These are phyloP conservation scores for Penicillium manginii DNA, from an alignment of 495 filamentous ascomycete species.

Conservation along the genomic window DNA sequence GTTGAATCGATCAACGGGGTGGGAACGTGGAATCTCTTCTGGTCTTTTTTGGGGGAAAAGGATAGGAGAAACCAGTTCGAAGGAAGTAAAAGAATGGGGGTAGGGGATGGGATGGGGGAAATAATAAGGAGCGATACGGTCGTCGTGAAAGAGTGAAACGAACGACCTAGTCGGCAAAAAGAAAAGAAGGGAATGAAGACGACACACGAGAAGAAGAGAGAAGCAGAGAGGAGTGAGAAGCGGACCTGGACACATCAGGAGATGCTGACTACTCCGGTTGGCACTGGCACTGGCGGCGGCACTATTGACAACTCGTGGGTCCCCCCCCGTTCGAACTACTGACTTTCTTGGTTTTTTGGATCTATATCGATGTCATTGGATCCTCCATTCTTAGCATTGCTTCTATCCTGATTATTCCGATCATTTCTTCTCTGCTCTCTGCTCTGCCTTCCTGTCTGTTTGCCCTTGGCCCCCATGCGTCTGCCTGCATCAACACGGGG, in stretches of 20 bases:
- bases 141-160: constrained; percentile 53
- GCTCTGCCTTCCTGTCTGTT: background rate
- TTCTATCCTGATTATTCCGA: background rate
- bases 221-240: constrained; percentile 33
- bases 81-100: constrained; percentile 29
- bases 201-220: constrained; percentile 29
- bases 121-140: constrained; percentile 33
- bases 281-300: constrained; percentile 3
- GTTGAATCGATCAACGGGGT: constrained; percentile 38
- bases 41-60: background rate
- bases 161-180: constrained; percentile 32
- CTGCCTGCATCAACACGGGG: background rate
- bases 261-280: constrained; percentile 34
- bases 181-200: constrained; percentile 28
- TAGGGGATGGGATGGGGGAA: background rate
- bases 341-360: background rate
- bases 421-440: background rate
- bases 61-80: constrained; percentile 26
- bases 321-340: background rate
- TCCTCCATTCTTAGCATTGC: background rate
- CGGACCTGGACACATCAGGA: constrained; percentile 33
- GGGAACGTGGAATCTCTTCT: constrained; percentile 22
- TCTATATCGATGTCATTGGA: too few relatives aligned
- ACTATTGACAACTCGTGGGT: constrained; percentile 11
- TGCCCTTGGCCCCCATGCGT: background rate